phyloP scores from a whole-genome alignment of 306 rosid species.

The Delonix regia region DNA sequence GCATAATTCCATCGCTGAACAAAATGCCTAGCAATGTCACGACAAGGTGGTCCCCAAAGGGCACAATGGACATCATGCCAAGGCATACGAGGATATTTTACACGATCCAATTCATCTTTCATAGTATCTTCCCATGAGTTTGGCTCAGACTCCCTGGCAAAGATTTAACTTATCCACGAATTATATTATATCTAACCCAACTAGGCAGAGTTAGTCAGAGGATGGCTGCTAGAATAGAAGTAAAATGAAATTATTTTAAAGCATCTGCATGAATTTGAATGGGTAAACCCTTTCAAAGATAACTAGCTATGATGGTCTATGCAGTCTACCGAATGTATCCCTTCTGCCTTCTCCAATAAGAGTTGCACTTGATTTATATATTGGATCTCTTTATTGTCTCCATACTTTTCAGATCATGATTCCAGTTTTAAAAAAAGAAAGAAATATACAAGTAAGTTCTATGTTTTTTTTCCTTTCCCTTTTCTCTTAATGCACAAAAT shows the following conservation, averaged over 20 bases:
- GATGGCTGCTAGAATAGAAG: constrained; percentile 6
- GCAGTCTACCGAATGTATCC: not conserved
- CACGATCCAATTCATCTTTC: constrained; percentile 95
- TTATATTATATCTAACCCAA: not conserved
- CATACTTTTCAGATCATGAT: not conserved
- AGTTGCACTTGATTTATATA: not conserved
- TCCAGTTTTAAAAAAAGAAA: not conserved
- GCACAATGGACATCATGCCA: constrained; percentile 99
- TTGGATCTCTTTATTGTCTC: not conserved
- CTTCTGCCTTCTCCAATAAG: not conserved
- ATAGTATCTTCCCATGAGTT: constrained; percentile 98
- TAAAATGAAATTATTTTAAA: not conserved
- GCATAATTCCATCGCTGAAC: constrained; percentile 99
- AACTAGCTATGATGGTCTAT: constrained; percentile 9
- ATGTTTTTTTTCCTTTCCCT: not conserved
- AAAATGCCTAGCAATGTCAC: constrained; percentile 96
- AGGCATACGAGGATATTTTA: constrained; percentile 95
- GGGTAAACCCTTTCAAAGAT: not conserved
- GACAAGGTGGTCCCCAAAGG: constrained; percentile 98
- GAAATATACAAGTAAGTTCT: not conserved
- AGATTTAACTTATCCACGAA: constrained; percentile 33
- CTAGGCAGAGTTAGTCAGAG: constrained; percentile 18
- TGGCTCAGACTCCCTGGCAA: constrained; percentile 93
- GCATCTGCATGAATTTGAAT: constrained; percentile 14
- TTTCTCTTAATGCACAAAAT: constrained; percentile 9